Percentiles rank a stretch among this genome's conserved stretches.
phyloP scores from a whole-genome alignment of 768 basidiomycete genomes.

The Collybia sp. region DNA sequence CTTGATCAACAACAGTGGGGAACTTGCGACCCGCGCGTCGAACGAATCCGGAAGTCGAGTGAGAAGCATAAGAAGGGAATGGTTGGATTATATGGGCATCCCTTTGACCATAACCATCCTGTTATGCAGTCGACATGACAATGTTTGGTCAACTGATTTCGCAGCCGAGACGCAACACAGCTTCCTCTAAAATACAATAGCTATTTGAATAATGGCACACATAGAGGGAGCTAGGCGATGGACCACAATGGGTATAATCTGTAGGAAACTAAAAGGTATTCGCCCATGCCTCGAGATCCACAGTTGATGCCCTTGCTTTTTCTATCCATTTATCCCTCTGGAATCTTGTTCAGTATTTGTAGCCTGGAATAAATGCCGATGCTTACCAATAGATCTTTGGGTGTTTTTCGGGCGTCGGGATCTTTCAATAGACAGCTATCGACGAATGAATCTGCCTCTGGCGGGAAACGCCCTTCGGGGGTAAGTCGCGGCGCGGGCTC shows the following conservation, averaged over 20 bases:
- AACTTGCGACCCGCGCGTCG: slow-evolving; percentile 32
- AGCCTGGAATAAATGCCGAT: slow-evolving; percentile 1
- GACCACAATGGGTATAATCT: too few relatives aligned
- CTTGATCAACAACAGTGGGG: slow-evolving; percentile 46
- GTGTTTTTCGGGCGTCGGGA: slow-evolving; percentile 75
- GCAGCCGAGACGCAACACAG: too few relatives aligned
- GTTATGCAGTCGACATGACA: too few relatives aligned
- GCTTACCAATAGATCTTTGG: slow-evolving; percentile 82
- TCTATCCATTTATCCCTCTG: slow-evolving; percentile 78
- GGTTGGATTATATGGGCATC: too few relatives aligned
- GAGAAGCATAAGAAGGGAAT: too few relatives aligned
- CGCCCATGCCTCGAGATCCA: slow-evolving; percentile 81
- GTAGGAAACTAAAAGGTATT: slow-evolving; percentile 48
- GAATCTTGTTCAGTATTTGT: background rate
- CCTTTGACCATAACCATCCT: too few relatives aligned
- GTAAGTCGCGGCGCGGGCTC: slow-evolving; percentile 91
- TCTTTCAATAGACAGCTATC: slow-evolving; percentile 91
- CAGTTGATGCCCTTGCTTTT: slow-evolving; percentile 47
- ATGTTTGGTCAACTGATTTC: too few relatives aligned
- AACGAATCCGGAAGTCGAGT: slow-evolving; percentile 17
- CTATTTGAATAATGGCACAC: too few relatives aligned
- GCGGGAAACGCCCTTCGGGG: slow-evolving; percentile 64
- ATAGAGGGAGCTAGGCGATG: too few relatives aligned
- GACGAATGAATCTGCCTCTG: slow-evolving; percentile 78
- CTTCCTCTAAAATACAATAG: too few relatives aligned